Conservation (phyloP, 2,329 filamentous ascomycete genomes). For the Pseudocercospora eumusae region DNA sequence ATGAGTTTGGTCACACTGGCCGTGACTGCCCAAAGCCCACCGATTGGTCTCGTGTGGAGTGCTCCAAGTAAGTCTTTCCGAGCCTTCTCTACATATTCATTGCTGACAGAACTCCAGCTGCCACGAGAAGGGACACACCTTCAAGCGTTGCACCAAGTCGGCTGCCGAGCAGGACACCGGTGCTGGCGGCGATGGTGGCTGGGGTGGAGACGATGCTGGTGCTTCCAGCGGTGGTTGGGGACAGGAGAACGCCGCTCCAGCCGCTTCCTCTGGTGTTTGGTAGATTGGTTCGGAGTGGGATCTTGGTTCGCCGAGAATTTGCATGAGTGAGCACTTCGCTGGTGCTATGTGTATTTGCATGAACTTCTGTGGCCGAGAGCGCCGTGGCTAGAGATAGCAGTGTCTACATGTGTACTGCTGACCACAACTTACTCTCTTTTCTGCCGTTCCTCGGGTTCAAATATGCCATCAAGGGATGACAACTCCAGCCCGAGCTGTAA, state of each 20-base stretch:
- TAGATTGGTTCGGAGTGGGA: constrained; percentile 4
- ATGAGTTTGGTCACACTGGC: constrained; percentile 36
- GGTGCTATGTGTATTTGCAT: background rate
- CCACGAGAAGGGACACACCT: constrained; percentile 34
- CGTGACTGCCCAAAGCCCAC: constrained; percentile 19
- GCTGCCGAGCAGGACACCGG: constrained; percentile 14
- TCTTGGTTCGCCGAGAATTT: background rate
- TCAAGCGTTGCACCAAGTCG: constrained; percentile 34
- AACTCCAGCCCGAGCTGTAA: background rate
- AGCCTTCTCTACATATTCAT: too few species aligned
- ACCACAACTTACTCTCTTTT: background rate
- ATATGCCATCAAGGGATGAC: background rate
- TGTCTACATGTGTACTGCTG: background rate
- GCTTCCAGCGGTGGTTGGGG: constrained; percentile 16
- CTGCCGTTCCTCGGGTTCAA: background rate
- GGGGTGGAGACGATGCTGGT: constrained; percentile 16
- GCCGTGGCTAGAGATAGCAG: background rate
- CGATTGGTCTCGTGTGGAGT: constrained; percentile 49
- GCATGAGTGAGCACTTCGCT: background rate
- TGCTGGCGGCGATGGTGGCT: constrained; percentile 18
- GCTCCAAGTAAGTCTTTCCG: constrained; percentile 32
- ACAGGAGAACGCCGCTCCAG: constrained; percentile 13
- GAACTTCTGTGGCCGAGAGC: background rate
- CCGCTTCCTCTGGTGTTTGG: constrained; percentile 20
- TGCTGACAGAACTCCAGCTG: constrained; percentile 40